Base-by-base conservation (phyloP, 2,329 filamentous ascomycete species). In the Aspergillus candidus region DNA sequence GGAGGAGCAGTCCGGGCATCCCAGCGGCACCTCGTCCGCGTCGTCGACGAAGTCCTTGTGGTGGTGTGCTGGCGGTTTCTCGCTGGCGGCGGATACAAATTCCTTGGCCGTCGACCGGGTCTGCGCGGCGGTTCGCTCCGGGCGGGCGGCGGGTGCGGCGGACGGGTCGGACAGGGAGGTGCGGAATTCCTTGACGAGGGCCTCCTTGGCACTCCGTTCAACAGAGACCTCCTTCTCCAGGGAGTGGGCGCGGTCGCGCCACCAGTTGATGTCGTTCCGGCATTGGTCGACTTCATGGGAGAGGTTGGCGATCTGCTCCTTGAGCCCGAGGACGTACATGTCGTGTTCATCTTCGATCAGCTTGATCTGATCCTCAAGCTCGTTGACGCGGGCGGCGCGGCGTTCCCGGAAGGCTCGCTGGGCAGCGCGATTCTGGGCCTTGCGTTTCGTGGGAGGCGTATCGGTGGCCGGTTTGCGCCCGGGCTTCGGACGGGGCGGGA, bases 381-480 rank as follows among this genome's bases (percentile, higher is more conserved):
- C 90, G 32, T 85, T 83, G 6, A 96, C 87, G 32, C 88, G 85
- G 17, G 88, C 87, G 2, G 88, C 88, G 51, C 91, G 80, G 46
- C 91, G 78, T 68, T 95, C 89, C 30, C 91, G 79, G 67, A 97
- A 97, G 1, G 86, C 88, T 46, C 91, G 77, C 70, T 97, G 91
- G 3, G 91, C 91, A 37, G 88, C 86, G 48, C 93, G 80, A 66
- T 97, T 97, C 71, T 97, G 93, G 1, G 88, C 86, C 73, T 96
- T 94, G 53, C 93, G 82, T 72, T 94, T 94, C 35, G 89, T 94
- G 2, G 87, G 86, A 11, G 90, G 89, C 41, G 90, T 94, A 62
- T 96, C 90, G 31, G 88, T 94, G 37, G 88, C 88, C 3, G 91
- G 90, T 75, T 97, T 97, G 56, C 91, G 82, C 38, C 91, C 91